Conservation (phyloP, 2,329 filamentous ascomycete genomes). For the Ophiocordyceps sinensis region DNA sequence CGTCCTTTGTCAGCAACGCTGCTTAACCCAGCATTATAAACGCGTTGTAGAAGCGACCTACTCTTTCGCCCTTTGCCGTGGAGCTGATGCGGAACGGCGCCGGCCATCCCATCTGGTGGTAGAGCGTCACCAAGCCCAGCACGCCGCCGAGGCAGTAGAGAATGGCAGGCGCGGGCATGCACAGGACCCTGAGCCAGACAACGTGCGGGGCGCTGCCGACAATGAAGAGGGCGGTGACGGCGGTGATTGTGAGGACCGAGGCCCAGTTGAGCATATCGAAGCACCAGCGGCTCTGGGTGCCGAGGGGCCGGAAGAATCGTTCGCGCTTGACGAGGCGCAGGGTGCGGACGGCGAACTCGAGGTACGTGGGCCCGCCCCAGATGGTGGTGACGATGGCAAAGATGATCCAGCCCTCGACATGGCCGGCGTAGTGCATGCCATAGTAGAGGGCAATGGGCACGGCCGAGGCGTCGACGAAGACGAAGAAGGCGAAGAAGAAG, state of each 20-base stretch:
- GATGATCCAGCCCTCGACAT: conserved; percentile 25
- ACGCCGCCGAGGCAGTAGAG: conserved; percentile 30
- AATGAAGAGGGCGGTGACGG: conserved; percentile 34
- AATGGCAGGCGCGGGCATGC: conserved; percentile 36
- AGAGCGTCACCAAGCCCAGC: conserved; percentile 22
- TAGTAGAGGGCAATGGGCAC: conserved; percentile 39
- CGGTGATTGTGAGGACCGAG: conserved; percentile 29
- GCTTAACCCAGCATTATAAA: neutral
- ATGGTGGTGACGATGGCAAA: conserved; percentile 40
- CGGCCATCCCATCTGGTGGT: conserved; percentile 20
- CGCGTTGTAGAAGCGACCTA: conserved; percentile 4
- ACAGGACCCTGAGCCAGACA: conserved; percentile 33
- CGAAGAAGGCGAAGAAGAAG: conserved; percentile 30
- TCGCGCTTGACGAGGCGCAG: conserved; percentile 32
- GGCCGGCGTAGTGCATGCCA: conserved; percentile 26
- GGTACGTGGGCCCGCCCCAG: conserved; percentile 39
- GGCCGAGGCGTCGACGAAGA: conserved; percentile 27
- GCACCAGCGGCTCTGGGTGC: conserved; percentile 29
- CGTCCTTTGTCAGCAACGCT: neutral
- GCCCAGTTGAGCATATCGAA: conserved; percentile 35
- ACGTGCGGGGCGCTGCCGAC: conserved; percentile 34
- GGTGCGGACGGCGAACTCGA: conserved; percentile 35
- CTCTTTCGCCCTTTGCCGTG: conserved; percentile 37
- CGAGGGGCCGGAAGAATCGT: conserved; percentile 35
- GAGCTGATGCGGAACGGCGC: conserved; percentile 51